Percentiles rank a stretch among this genome's conserved stretches.
Evolutionary conservation across 257 asterid species (phyloP).

Genomic region (Thymus quinquecostatus): DNA sequence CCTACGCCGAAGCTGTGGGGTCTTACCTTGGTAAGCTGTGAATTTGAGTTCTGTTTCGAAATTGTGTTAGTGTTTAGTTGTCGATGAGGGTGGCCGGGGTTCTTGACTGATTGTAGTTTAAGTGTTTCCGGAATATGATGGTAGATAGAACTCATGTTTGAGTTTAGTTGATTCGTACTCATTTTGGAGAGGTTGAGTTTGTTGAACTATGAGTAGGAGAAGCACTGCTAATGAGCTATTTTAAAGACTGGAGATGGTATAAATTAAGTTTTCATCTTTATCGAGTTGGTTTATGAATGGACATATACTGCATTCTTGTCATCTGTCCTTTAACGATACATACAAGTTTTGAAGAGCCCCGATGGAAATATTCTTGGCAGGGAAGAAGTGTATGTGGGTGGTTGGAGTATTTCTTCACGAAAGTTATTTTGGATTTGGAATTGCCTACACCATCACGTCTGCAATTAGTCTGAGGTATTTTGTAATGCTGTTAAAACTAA

Average conservation of each 20-base stretch:
- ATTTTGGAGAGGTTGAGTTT: background rate
- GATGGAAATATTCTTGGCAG: conserved; percentile 36
- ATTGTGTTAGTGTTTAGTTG: background rate
- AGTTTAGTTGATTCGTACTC: background rate
- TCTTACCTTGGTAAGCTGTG: conserved; percentile 47
- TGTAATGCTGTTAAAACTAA: background rate
- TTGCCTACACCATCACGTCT: conserved; percentile 66
- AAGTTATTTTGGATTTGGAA: conserved; percentile 60
- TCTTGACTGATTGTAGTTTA: background rate
- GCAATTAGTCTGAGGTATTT: conserved; percentile 64
- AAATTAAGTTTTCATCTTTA: background rate
- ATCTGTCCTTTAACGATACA: background rate
- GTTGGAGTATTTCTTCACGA: conserved; percentile 55
- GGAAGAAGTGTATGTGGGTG: conserved; percentile 59
- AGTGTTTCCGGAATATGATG: background rate
- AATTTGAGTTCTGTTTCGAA: background rate
- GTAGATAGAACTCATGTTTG: background rate
- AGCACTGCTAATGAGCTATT: background rate
- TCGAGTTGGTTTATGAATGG: background rate
- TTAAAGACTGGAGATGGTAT: background rate
- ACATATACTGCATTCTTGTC: background rate
- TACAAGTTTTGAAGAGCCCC: background rate
- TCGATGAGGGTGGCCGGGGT: background rate
- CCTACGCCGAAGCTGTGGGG: conserved; percentile 58
- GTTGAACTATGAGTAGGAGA: background rate